A percentile compares a stretch with the other conserved stretches of the same genome.
These are phyloP conservation scores for Eutypella sp. DNA, from an alignment of 2,329 filamentous ascomycete species.

Conservation along the genomic window DNA sequence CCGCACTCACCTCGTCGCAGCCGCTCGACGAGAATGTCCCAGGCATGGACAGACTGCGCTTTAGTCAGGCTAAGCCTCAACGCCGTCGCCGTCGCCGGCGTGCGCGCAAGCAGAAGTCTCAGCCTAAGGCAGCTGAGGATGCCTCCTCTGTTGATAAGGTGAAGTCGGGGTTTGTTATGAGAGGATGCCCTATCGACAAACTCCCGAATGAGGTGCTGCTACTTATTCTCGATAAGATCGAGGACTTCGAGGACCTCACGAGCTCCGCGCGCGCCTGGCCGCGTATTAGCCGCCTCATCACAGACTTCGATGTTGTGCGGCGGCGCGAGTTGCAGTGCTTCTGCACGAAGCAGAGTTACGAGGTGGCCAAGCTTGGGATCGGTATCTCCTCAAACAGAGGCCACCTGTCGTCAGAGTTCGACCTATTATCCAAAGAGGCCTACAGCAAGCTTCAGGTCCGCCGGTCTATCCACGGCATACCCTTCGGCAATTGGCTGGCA, in stretches of 20 bases:
- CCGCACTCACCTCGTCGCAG: too few species aligned
- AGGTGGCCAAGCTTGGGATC: slow-evolving; percentile 35
- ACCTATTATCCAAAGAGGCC: slow-evolving; percentile 39
- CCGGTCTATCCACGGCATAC: slow-evolving; percentile 36
- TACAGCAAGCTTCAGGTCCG: slow-evolving; percentile 31
- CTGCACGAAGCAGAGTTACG: slow-evolving; percentile 37
- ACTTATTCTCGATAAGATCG: slow-evolving; percentile 26
- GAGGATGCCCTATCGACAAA: slow-evolving; percentile 17
- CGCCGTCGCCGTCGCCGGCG: slow-evolving; percentile 4
- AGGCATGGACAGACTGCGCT: too few species aligned
- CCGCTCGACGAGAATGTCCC: too few species aligned
- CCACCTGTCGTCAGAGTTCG: slow-evolving; percentile 42
- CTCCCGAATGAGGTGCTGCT: slow-evolving; percentile 39
- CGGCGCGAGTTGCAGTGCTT: slow-evolving; percentile 44
- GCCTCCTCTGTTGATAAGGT: too few species aligned
- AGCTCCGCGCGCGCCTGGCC: slow-evolving; percentile 32
- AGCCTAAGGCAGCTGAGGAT: background rate
- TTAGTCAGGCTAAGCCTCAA: background rate
- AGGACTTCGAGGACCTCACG: slow-evolving; percentile 31
- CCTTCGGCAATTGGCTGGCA: slow-evolving; percentile 40
- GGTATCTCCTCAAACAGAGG: slow-evolving; percentile 29
- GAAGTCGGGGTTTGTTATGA: too few species aligned
- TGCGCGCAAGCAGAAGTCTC: background rate
- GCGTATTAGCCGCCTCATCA: slow-evolving; percentile 29
- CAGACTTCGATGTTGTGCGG: slow-evolving; percentile 31